Evolutionary conservation across 169 alveolate species (phyloP).

Genomic region (Theileria orientalis): DNA sequence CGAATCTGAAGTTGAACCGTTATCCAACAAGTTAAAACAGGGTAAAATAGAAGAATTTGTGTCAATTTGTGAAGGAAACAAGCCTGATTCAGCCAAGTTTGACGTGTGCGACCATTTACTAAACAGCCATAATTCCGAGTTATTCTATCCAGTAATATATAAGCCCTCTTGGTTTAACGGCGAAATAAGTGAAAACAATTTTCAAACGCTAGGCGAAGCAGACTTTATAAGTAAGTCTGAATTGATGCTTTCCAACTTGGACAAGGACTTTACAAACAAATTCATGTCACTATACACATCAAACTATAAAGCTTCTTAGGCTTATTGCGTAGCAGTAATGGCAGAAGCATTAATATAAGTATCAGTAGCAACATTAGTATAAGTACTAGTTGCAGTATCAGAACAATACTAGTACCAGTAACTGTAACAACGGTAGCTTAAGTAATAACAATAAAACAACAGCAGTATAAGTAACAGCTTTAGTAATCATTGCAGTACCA

Average conservation of each 20-base stretch:
- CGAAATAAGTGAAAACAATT: slow-evolving; percentile 39
- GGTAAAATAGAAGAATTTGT: slow-evolving; percentile 61
- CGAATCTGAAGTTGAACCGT: slow-evolving; percentile 49
- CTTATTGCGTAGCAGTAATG: no score
- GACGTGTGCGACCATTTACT: slow-evolving; percentile 30
- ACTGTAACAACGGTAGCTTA: no score
- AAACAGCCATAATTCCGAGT: slow-evolving; percentile 5
- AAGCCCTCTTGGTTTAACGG: slow-evolving; percentile 66
- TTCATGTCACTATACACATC: slow-evolving; percentile 2
- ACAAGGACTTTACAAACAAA: neutral
- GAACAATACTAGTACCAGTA: no score
- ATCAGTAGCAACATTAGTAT: no score
- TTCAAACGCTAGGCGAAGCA: slow-evolving; percentile 46
- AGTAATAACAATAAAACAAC: no score
- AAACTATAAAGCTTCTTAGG: neutral
- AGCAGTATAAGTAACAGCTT: no score
- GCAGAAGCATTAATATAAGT: no score
- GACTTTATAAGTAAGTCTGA: slow-evolving; percentile 17
- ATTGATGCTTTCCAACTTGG: neutral
- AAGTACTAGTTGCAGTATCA: no score
- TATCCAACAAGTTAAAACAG: slow-evolving; percentile 49
- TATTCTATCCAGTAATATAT: slow-evolving; percentile 27
- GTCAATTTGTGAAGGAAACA: slow-evolving; percentile 39
- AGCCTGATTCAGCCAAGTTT: slow-evolving; percentile 25
- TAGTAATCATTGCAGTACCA: no score